phyloP scores from a whole-genome alignment of 2,329 filamentous ascomycete species.

The Ophiocordyceps sinensis region DNA sequence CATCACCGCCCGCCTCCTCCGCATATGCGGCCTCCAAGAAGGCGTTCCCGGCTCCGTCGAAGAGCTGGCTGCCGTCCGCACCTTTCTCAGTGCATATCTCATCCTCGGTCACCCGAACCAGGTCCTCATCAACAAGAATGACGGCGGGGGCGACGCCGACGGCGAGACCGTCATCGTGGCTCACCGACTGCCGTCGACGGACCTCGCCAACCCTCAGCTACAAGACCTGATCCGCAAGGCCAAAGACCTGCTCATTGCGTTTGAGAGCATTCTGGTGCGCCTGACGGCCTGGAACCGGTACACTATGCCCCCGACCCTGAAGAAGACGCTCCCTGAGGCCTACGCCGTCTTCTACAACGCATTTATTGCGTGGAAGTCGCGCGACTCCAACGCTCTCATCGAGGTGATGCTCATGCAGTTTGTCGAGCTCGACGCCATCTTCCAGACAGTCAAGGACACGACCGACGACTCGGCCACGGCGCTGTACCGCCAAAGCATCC shows the following conservation, averaged over 20 bases:
- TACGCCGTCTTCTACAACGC: constrained; percentile 65
- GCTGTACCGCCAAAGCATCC: constrained; percentile 67
- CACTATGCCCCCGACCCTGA: constrained; percentile 46
- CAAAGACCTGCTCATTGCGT: constrained; percentile 61
- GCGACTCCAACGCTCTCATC: constrained; percentile 62
- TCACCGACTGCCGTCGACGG: constrained; percentile 21
- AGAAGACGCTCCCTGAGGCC: constrained; percentile 48
- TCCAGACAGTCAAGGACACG: constrained; percentile 68
- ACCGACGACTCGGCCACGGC: constrained; percentile 58
- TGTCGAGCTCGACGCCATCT: constrained; percentile 70
- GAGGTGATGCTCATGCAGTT: constrained; percentile 81
- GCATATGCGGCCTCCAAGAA: constrained; percentile 55
- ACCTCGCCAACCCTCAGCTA: constrained; percentile 46
- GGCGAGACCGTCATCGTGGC: constrained; percentile 25
- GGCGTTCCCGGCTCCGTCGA: constrained; percentile 46
- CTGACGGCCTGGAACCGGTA: constrained; percentile 52
- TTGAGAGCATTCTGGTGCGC: constrained; percentile 57
- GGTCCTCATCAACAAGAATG: constrained; percentile 62
- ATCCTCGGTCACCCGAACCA: constrained; percentile 68
- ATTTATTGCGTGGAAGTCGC: constrained; percentile 72
- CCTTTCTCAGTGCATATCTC: constrained; percentile 66
- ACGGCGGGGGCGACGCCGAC: constrained; percentile 35
- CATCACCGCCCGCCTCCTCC: constrained; percentile 51
- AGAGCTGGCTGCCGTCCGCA: constrained; percentile 57
- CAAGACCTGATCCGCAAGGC: constrained; percentile 66